Base-by-base conservation (phyloP, 1,139 yeast species). In the Suhomyces bokatorum region DNA sequence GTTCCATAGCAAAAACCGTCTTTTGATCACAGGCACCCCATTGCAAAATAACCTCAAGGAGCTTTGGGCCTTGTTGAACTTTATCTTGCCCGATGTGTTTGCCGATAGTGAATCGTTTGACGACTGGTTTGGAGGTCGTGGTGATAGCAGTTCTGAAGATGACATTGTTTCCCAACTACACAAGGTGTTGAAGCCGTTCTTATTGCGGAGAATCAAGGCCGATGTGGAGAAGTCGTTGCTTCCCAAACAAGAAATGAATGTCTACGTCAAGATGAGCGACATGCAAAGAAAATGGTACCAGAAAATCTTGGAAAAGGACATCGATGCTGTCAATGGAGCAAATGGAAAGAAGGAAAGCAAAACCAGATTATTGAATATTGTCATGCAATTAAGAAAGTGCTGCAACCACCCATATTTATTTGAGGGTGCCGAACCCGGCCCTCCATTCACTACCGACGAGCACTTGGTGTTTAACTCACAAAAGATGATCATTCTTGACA, bases 371-470 rank as follows among this genome's bases (percentile, higher is more conserved):
- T 69, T 86, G 45, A 86, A 86, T 59, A 85, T 86, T 55, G 93
- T 85, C 24, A 86, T 86, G 95, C 95, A 86, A 63, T 72, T 86
- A 58, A 74, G 95, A 59, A 86, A 86, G 60, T 86, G 93, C 61
- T 86, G 93, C 65, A 86, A 86, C 58, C 95, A 86, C 65, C 93
- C 95, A 4, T 86, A 86, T 58, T 65, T 86, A 39, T 86, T 86
- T 58, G 95, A 86, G 62, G 93, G 95, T 22, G 93, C 93, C 1
- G 95, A 86, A 60, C 95, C 93, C 0, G 95, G 95, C 7, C 95
- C 95, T 22, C 93, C 95, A 16, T 86, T 72, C 56, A 86, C 93
- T 6, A 86, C 91, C 0, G 95, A 85, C 64, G 93, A 86, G 59
- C 95, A 86, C 66, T 74, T 86, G 57, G 82, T 86, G 27, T 84